Evolutionary conservation across 768 basidiomycete species (phyloP).

Genomic region (Phanerochaete sordida): DNA sequence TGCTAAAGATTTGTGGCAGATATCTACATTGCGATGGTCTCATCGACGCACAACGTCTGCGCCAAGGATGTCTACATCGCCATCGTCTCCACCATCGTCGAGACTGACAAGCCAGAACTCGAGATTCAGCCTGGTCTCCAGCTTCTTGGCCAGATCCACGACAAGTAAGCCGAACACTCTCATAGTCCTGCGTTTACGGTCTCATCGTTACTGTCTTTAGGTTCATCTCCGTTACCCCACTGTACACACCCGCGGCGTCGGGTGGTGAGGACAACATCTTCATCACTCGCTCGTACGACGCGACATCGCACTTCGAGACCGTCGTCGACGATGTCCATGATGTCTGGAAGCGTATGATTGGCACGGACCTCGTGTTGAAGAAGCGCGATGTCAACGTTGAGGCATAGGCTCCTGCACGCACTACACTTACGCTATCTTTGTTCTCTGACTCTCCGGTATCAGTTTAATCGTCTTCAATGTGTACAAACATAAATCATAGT

Average conservation of each 20-base stretch:
- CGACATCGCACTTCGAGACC: slow-evolving; percentile 98
- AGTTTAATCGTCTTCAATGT: not conserved
- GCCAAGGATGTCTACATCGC: slow-evolving; percentile 94
- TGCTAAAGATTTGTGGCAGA: slow-evolving; percentile 46
- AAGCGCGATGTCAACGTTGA: slow-evolving; percentile 76
- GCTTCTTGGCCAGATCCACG: slow-evolving; percentile 87
- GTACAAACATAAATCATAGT: slow-evolving; percentile 6
- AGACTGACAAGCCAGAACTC: slow-evolving; percentile 86
- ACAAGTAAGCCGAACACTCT: slow-evolving; percentile 61
- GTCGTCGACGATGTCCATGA: slow-evolving; percentile 97
- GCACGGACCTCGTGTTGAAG: slow-evolving; percentile 78
- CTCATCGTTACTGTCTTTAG: slow-evolving; percentile 34
- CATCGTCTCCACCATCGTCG: slow-evolving; percentile 97
- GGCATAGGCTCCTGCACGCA: slow-evolving; percentile 26
- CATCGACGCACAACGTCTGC: slow-evolving; percentile 95
- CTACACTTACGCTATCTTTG: not conserved
- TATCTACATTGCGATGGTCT: slow-evolving; percentile 98
- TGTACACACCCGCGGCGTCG: slow-evolving; percentile 84
- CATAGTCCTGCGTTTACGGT: not conserved
- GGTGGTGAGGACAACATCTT: slow-evolving; percentile 89
- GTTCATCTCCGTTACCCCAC: slow-evolving; percentile 83
- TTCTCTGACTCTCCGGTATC: not conserved
- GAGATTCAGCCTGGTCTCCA: slow-evolving; percentile 92
- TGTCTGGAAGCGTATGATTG: slow-evolving; percentile 88
- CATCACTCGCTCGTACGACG: slow-evolving; percentile 97